Conservation (phyloP, 2,329 filamentous ascomycete species). For the Penicillium janthinellum region DNA sequence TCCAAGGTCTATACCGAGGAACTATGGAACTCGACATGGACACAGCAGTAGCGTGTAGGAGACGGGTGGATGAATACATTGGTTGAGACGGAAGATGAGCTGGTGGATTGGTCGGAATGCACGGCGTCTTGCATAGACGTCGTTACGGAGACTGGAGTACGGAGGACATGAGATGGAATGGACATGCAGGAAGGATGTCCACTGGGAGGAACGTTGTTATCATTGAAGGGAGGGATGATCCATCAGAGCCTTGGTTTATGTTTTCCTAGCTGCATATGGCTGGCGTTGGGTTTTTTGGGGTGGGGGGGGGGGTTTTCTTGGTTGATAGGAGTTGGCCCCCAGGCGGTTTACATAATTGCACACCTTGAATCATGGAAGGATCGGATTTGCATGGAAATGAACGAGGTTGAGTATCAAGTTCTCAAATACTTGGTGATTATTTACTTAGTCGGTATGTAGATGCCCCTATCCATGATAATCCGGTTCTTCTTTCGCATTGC, state of each 20-base stretch:
- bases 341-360: not conserved
- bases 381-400: no score
- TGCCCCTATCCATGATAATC: not conserved
- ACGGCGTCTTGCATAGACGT: not conserved
- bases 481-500: not conserved
- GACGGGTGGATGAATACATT: not conserved
- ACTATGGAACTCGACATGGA: not conserved
- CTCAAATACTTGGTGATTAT: no score
- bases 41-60: no score
- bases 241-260: not conserved
- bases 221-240: not conserved
- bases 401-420: no score
- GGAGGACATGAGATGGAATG: not conserved
- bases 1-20: not conserved
- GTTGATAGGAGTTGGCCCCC: not conserved
- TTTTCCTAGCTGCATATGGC: conserved; percentile 9
- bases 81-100: not conserved
- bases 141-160: not conserved
- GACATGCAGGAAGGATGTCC: not conserved
- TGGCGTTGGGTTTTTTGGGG: conserved; percentile 1
- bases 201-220: not conserved
- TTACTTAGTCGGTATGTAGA: not conserved
- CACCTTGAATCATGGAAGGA: no score
- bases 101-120: not conserved
- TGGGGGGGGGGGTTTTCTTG: not conserved